Base-by-base conservation (phyloP, 129 eudicot genomes). In the Kitagawia praeruptora region DNA sequence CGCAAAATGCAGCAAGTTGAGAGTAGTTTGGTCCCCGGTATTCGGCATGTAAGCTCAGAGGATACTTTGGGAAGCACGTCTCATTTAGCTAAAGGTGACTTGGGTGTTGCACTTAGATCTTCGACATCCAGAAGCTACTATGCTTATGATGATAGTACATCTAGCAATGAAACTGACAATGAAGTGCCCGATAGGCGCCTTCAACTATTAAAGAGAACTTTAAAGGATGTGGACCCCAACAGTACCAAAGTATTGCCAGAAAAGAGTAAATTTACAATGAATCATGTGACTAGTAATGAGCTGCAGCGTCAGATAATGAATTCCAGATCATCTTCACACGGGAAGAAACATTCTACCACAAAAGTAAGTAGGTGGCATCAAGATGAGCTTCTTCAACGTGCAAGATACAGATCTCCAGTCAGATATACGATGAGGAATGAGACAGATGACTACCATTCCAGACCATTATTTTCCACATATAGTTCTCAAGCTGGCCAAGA, bases 141-240 rank as follows among this genome's bases (percentile, higher is more conserved):
- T 42, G 89, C 79, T 40, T 86, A 87, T 54, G 97, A 93, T 38
- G 92, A 85, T 19, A 87, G 96, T 76, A 87, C 79, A 81, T 91
- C 92, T 79, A 87, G 71, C 77, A 94, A 91, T 40, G 96, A 90
- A 83, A 83, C 77, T 77, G 91, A 89, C 8, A 79, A 87, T 82
- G 88, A 79, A 84, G 28, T 83, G 34, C 34, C 83, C 4, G 74
- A 45, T 15, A 78, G 46, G 37, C 48, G 37, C 48, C 61, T 77
- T 63, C 82, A 74, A 13, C 76, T n/a, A 13, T 39, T 34, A 2
- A 66, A 56, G 58, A 81, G 87, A 81, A 91, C 80, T 77, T 79
- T 47, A 28, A 71, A 58, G 69, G 76, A 78, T 34, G 23, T 18
- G 8, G 56, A 10, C 51, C 9, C 58, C 34, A 70, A 13, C 37